Conservation (phyloP, 495 filamentous ascomycete species). For the Evernia prunastri region DNA sequence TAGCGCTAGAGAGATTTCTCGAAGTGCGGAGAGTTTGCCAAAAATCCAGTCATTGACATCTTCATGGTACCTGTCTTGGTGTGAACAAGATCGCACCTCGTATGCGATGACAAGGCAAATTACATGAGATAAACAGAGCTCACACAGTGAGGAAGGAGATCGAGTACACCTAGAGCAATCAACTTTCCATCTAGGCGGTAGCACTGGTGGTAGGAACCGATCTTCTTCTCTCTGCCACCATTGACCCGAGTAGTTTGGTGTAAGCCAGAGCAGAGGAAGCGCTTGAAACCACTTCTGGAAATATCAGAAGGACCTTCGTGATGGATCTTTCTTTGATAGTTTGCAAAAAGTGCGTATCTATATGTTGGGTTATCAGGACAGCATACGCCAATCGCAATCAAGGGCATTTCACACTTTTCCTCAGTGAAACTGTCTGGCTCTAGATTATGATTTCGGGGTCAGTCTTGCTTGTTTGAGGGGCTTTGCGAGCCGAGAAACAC, state of each 20-base stretch:
- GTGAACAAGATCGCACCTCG: neutral
- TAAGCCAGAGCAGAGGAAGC: slow-evolving; percentile 86
- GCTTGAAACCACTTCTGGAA: slow-evolving; percentile 61
- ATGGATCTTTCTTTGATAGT: slow-evolving; percentile 82
- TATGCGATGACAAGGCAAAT: slow-evolving; percentile 11
- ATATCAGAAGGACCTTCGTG: slow-evolving; percentile 63
- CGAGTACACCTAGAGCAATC: slow-evolving; percentile 82
- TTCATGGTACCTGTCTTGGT: slow-evolving; percentile 57
- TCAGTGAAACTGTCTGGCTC: slow-evolving; percentile 76
- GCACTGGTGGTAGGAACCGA: slow-evolving; percentile 93
- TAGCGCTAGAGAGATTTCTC: slow-evolving; percentile 71
- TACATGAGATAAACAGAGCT: slow-evolving; percentile 92
- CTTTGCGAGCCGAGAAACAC: too few species aligned
- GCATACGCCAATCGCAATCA: neutral
- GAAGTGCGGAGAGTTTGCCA: slow-evolving; percentile 81
- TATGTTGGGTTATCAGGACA: neutral
- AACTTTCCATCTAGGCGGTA: slow-evolving; percentile 86
- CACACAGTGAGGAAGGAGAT: slow-evolving; percentile 78
- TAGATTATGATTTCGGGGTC: too few species aligned
- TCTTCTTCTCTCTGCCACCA: slow-evolving; percentile 46
- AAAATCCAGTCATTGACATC: slow-evolving; percentile 72
- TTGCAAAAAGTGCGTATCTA: slow-evolving; percentile 62
- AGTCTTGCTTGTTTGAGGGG: too few species aligned
- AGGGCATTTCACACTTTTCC: slow-evolving; percentile 59
- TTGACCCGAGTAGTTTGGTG: slow-evolving; percentile 40